Evolutionary conservation across 2,329 filamentous ascomycete genomes (phyloP).

Genomic region (Albifimbria verrucaria): DNA sequence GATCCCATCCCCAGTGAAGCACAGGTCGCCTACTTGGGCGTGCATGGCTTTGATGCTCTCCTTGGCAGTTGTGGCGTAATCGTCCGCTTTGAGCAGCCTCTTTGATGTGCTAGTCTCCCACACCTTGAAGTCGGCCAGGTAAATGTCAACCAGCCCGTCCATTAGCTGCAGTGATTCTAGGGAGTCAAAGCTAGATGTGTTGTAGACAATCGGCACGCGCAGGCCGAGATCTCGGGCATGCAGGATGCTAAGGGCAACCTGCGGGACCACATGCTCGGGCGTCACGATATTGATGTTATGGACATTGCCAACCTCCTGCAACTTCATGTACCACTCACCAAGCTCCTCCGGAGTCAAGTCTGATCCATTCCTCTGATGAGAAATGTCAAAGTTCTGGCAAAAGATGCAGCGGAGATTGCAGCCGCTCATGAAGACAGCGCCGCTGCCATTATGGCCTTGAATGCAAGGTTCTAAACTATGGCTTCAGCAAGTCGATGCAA

Average conservation of each 20-base stretch:
- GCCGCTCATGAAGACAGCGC: slow-evolving; percentile 77
- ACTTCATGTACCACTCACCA: slow-evolving; percentile 77
- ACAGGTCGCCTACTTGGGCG: slow-evolving; percentile 75
- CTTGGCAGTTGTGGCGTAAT: slow-evolving; percentile 68
- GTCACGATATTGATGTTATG: slow-evolving; percentile 90
- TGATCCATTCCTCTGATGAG: slow-evolving; percentile 77
- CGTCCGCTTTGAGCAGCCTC: slow-evolving; percentile 72
- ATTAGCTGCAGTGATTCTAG: slow-evolving; percentile 68
- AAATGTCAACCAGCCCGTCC: slow-evolving; percentile 79
- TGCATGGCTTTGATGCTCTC: slow-evolving; percentile 82
- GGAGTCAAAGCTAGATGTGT: slow-evolving; percentile 79
- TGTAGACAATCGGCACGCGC: slow-evolving; percentile 74
- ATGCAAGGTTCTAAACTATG: slow-evolving; percentile 66
- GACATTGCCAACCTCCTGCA: slow-evolving; percentile 75
- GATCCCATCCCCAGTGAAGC: slow-evolving; percentile 77
- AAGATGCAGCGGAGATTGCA: slow-evolving; percentile 72
- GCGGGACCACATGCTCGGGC: slow-evolving; percentile 82
- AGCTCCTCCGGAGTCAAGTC: slow-evolving; percentile 76
- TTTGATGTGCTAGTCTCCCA: slow-evolving; percentile 66
- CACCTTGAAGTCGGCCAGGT: slow-evolving; percentile 85
- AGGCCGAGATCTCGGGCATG: slow-evolving; percentile 69
- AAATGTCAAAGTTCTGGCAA: slow-evolving; percentile 82
- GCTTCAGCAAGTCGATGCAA: slow-evolving; percentile 1
- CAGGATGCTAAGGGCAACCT: slow-evolving; percentile 74
- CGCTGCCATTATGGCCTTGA: slow-evolving; percentile 76